Evolutionary conservation across 345 rosid species (phyloP), one percentile per base, ranked within the genome.

Genomic region (Eucalyptus regnans): DNA sequence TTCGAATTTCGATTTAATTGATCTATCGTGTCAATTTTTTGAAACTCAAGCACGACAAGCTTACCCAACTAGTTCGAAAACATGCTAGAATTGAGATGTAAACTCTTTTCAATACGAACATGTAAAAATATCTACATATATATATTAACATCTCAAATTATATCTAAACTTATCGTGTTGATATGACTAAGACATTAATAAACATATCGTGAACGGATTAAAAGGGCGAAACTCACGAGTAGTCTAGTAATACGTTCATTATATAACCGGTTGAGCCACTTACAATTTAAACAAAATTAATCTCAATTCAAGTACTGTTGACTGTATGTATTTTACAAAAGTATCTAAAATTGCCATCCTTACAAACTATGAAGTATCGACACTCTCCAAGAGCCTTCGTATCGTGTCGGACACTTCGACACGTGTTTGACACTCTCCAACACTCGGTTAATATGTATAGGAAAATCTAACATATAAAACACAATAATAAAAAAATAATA

Each of bases 31-130:
- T 33, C 81, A 71, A 71, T 9, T 71, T 15, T 71, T 33, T 33
- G 43, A 71, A 33, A 71, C 25, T 71, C 4, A 37, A 71, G 2
- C 7, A 20, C 0, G 0, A 3, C 27, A 37, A 12, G 2, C 43
- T 18, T 37, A 18, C 10, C 14, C 46, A 71, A 37, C 2, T 5
- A 0, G 3, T 76, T 76, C 1, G 2, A 33, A 3, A 37, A 5
- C 15, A 76, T 76, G 83, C 7, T 68, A 68, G 23, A 15, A 31
- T 66, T 33, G 7, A 68, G 43, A 33, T 68, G 23, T 68, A 68
- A 68, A 68, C 23, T 68, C 43, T 17, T 5, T 60, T 27, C 0
- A 60, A 29, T 60, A 10, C 33, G 8, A 31, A 12, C 37, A 64
- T 64, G 8, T 64, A 64, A n/a, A 64, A 29, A 62, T 29, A 27